phyloP scores from a whole-genome alignment of 2,329 filamentous ascomycete species.

The Biscogniauxia marginata region DNA sequence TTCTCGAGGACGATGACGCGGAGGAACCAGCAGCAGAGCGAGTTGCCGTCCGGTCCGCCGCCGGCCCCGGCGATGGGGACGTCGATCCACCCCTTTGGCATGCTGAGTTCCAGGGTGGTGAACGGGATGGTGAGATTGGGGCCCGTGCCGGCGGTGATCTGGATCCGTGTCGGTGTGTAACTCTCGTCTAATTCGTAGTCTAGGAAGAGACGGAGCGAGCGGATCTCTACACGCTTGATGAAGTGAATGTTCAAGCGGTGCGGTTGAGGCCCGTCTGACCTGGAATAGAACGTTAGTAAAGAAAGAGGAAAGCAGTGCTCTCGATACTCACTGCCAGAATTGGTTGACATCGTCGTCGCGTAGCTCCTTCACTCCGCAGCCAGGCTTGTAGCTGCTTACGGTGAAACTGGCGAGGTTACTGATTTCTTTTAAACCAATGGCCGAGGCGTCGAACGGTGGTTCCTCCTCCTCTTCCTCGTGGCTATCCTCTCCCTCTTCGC shows the following conservation, averaged over 20 bases:
- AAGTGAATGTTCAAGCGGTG: slow-evolving; percentile 84
- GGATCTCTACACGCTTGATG: slow-evolving; percentile 77
- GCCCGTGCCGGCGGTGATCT: slow-evolving; percentile 84
- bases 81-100: slow-evolving; percentile 87
- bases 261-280: slow-evolving; percentile 80
- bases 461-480: slow-evolving; percentile 36
- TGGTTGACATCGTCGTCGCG: slow-evolving; percentile 69
- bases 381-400: slow-evolving; percentile 77
- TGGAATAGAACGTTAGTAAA: slow-evolving; percentile 28
- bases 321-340: slow-evolving; percentile 74
- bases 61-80: slow-evolving; percentile 61
- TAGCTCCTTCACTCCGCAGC: slow-evolving; percentile 74
- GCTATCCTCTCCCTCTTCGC: slow-evolving; percentile 22
- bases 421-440: slow-evolving; percentile 72
- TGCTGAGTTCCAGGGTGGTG: slow-evolving; percentile 72
- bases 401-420: slow-evolving; percentile 82
- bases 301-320: neutral
- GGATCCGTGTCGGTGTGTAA: slow-evolving; percentile 92
- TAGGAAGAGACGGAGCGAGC: slow-evolving; percentile 77
- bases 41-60: slow-evolving; percentile 64
- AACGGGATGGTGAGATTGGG: slow-evolving; percentile 91
- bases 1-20: slow-evolving; percentile 93
- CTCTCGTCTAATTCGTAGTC: slow-evolving; percentile 93
- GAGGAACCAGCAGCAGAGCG: slow-evolving; percentile 83
- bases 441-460: slow-evolving; percentile 50